Base-by-base conservation (phyloP, 73 alveolate genomes). In the Effrenium voratum region DNA sequence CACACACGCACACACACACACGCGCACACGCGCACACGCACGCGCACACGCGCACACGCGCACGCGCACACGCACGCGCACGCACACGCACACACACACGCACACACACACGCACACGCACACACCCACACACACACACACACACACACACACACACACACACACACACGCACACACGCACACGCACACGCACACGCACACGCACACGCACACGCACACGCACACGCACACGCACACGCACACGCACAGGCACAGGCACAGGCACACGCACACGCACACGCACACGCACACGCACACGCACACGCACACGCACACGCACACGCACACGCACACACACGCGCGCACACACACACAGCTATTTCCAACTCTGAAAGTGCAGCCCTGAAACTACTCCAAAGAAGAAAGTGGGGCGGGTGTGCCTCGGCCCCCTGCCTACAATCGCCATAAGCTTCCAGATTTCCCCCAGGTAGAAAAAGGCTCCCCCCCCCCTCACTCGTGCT, bases 121-220 rank as follows among this genome's bases (percentile, higher is more conserved):
- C 70, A 57, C 70, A 4, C 70, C 16, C 30, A 57, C 70, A 4
- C 30, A 57, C 70, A 57, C 30, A 4, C 70, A 57, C 30, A 57
- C 70, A 4, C 30, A 57, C 70, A 57, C 30, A 4, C 70, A 57
- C 30, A 57, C 70, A 4, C 30, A 57, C 70, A 57, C 30, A 4
- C 70, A 57, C 30, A 57, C 70, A 4, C 30, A 57, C 70, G 26
- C 30, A 4, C 70, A 57, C 30, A 57, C 70, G 12, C 70, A 2
- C 70, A 57, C 70, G 70, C 70, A 57, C 70, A 57, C 70, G 66
- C 66, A 52, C 66, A 52, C 66, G 66, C 66, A 52, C 66, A 52
- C 66, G 66, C 66, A 52, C 66, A 52, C 66, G 66, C 66, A 52
- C 66, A 52, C 66, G 66, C 66, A 52, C 66, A 52, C 66, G 66